Conservation (phyloP, 371 early-diverging fungal genomes). For the Syncephalastrum contaminatum region DNA sequence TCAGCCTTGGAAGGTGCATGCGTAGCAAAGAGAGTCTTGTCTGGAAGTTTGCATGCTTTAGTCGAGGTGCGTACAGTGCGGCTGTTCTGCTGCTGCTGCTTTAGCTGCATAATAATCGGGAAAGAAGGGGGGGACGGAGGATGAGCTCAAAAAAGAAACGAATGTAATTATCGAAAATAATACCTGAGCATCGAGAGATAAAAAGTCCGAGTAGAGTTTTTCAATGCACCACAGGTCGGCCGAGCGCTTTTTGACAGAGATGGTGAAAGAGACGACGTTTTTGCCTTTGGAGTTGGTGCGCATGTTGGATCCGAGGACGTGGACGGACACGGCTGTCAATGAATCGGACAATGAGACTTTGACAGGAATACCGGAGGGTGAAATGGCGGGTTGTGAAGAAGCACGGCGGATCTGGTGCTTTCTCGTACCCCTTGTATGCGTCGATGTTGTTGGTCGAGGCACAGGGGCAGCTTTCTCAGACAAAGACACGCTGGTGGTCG, state of each 20-base stretch:
- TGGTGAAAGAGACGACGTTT: conserved; percentile 59
- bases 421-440: too few relatives aligned
- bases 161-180: background rate
- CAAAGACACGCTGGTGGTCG: conserved; percentile 6
- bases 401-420: conserved; percentile 12
- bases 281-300: conserved; percentile 69
- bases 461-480: conserved; percentile 3
- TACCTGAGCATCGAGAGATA: conserved; percentile 71
- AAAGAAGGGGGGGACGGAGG: background rate
- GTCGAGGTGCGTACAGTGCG: conserved; percentile 25
- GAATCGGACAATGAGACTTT: conserved; percentile 8
- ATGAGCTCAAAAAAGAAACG: conserved; percentile 8
- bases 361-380: background rate
- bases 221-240: conserved; percentile 77
- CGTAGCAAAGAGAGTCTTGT: conserved; percentile 73
- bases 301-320: conserved; percentile 69
- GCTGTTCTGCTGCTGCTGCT: conserved; percentile 41
- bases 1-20: conserved; percentile 67
- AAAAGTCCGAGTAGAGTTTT: conserved; percentile 81
- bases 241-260: conserved; percentile 38
- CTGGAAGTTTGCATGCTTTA: conserved; percentile 69
- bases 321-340: conserved; percentile 20
- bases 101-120: conserved; percentile 36
- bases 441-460: background rate
- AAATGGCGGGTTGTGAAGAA: conserved; percentile 12